A percentile compares a stretch with the other conserved stretches of the same genome.
Conservation (phyloP, 805 yeast genomes). For the Starmerella roubikii region DNA sequence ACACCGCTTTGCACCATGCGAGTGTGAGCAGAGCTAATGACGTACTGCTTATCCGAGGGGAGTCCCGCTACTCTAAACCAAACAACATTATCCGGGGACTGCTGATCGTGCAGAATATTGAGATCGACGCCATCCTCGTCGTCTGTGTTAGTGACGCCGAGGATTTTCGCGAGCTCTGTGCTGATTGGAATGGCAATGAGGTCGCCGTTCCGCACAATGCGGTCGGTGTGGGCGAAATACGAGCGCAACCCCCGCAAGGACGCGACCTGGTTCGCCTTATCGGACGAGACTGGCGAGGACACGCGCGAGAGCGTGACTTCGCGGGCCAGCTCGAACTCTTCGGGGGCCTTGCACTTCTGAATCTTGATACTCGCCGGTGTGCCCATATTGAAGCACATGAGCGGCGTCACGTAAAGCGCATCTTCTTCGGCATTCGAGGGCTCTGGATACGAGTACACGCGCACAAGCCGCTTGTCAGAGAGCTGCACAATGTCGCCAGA, state of each 20-base stretch:
- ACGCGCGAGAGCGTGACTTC: slow-evolving; percentile 54
- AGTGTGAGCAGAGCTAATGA: slow-evolving; percentile 56
- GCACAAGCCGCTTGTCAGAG: slow-evolving; percentile 25
- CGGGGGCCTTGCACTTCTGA: neutral
- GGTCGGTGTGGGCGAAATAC: slow-evolving; percentile 36
- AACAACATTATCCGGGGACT: slow-evolving; percentile 51
- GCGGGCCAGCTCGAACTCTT: slow-evolving; percentile 36
- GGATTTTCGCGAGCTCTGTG: slow-evolving; percentile 44
- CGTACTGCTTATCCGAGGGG: slow-evolving; percentile 24
- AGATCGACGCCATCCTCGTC: slow-evolving; percentile 32
- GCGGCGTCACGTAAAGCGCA: slow-evolving; percentile 47
- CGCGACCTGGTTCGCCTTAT: slow-evolving; percentile 45
- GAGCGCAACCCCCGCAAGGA: slow-evolving; percentile 48
- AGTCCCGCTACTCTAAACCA: slow-evolving; percentile 55
- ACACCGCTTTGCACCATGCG: slow-evolving; percentile 57
- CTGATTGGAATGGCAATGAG: slow-evolving; percentile 69
- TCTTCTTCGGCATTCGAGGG: slow-evolving; percentile 37
- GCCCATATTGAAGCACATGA: slow-evolving; percentile 39
- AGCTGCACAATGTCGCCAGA: slow-evolving; percentile 49
- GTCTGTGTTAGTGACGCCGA: slow-evolving; percentile 23
- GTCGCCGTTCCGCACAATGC: slow-evolving; percentile 54
- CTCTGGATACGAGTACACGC: slow-evolving; percentile 48
- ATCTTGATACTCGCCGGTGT: slow-evolving; percentile 23
- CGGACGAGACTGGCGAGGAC: slow-evolving; percentile 56
- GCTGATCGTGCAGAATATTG: slow-evolving; percentile 2